Conservation (phyloP, 2,329 filamentous ascomycete genomes). For the Apiospora rasikravindrae region DNA sequence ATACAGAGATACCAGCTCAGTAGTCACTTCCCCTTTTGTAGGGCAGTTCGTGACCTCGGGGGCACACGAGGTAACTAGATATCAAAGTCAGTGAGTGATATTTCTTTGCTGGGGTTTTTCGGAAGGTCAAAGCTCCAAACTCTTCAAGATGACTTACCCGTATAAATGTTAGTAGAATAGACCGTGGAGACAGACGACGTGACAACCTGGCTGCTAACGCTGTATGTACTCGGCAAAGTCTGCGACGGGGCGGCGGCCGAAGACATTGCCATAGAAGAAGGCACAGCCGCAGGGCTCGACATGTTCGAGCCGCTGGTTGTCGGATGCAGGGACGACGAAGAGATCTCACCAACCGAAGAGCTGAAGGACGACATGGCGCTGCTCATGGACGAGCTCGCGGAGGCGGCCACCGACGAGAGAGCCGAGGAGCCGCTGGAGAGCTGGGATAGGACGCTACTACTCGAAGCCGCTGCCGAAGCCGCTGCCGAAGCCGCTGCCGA, state of each 20-base stretch:
- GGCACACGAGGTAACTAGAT: slow-evolving; percentile 32
- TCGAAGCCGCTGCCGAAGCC: slow-evolving; percentile 19
- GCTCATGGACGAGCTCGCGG: slow-evolving; percentile 25
- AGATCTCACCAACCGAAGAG: slow-evolving; percentile 22
- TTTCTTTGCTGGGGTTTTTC: slow-evolving; percentile 26
- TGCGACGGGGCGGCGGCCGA: slow-evolving; percentile 18
- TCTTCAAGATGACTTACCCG: slow-evolving; percentile 36
- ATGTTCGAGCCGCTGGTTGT: neutral
- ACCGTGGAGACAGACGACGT: slow-evolving; percentile 30
- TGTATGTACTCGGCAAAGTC: slow-evolving; percentile 35
- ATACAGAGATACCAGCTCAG: slow-evolving; percentile 37
- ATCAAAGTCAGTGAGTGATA: neutral
- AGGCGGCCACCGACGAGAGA: slow-evolving; percentile 20
- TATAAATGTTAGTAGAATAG: slow-evolving; percentile 36
- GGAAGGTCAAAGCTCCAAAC: too few species aligned
- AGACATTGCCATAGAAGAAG: neutral
- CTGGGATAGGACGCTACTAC: slow-evolving; percentile 19
- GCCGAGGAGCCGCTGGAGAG: slow-evolving; percentile 19
- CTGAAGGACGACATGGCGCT: slow-evolving; percentile 25
- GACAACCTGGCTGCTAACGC: slow-evolving; percentile 18
- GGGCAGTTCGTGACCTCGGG: slow-evolving; percentile 35
- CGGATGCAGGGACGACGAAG: neutral
- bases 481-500: neutral
- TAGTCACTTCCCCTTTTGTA: slow-evolving; percentile 35
- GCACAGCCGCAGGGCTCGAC: neutral